Base-by-base conservation (phyloP, 805 yeast genomes). In the Starmerella bombi region DNA sequence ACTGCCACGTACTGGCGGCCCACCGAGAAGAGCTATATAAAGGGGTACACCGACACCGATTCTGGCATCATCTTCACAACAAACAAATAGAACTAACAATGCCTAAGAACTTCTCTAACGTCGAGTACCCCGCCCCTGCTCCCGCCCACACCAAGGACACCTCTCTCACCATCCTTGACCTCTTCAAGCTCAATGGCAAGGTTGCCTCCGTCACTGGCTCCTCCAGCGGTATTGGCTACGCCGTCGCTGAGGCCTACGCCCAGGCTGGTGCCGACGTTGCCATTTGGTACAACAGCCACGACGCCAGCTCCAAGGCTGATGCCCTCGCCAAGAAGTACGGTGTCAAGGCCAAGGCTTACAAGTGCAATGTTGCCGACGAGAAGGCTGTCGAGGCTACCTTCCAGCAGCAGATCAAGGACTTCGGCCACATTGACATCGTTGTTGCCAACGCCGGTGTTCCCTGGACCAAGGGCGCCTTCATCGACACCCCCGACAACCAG, bases 381-480 rank as follows among this genome's bases (percentile, higher is more conserved):
- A 67, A 63, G 16, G 65, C 58, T 9, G 82, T 78, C 36, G 69
- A 69, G 45, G 50, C 49, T 16, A 66, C 72, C 14, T 63, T 78
- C 38, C 57, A 54, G 29, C 67, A 66, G 57, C 73, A 75, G 46
- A 71, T 66, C 47, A 49, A 60, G 44, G 93, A 82, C 55, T 83
- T 84, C 57, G 91, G 88, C 41, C 72, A 73, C 46, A 74, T 84
- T 50, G 94, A 84, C 59, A 64, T 82, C 21, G 78, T 81, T 54
- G 91, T 84, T 35, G 93, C 93, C 52, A 84, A 84, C 59, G 94
- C 94, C 12, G 94, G 94, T 32, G 74, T 82, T 36, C 76, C 84
- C 14, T 83, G 93, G 93, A 69, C 74, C 18, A 66, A 71, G 22
- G 85, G 86, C 18, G 71, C 71, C 16, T 57, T 74, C 46, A 58